These are phyloP conservation scores for Alternaria solani DNA, from an alignment of 2,329 filamentous ascomycete genomes.

Conservation along the genomic window DNA sequence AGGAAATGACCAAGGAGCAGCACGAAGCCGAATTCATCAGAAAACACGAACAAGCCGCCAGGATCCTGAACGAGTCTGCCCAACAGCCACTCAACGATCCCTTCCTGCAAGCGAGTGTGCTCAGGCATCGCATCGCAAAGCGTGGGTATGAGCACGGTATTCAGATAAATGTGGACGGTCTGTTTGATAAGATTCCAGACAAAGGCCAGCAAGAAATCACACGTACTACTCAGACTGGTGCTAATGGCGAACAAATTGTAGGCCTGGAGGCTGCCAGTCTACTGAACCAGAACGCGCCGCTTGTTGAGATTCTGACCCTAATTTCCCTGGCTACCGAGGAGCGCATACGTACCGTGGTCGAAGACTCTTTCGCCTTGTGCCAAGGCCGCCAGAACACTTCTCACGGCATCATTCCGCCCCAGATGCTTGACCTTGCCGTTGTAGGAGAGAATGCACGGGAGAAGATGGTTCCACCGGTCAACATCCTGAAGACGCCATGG, in stretches of 20 bases:
- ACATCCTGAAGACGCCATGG: constrained; percentile 51
- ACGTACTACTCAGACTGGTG: constrained; percentile 58
- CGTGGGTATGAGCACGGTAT: constrained; percentile 67
- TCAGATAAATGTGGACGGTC: constrained; percentile 65
- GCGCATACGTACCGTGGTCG: constrained; percentile 75
- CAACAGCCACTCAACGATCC: constrained; percentile 77
- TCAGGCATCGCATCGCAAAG: constrained; percentile 65
- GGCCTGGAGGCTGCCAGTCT: constrained; percentile 66
- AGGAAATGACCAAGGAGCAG: constrained; percentile 70
- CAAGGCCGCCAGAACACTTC: constrained; percentile 77
- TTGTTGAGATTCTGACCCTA: constrained; percentile 84
- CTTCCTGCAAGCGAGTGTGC: constrained; percentile 71
- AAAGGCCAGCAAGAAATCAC: constrained; percentile 40
- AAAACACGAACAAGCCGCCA: constrained; percentile 72
- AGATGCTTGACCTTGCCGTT: constrained; percentile 76
- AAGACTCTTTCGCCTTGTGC: constrained; percentile 77
- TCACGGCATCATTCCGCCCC: constrained; percentile 78
- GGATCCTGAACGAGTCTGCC: constrained; percentile 65
- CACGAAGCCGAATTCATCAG: constrained; percentile 71
- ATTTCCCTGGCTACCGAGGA: constrained; percentile 85
- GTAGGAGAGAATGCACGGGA: constrained; percentile 55
- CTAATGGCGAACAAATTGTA: constrained; percentile 69
- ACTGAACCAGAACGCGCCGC: constrained; percentile 72
- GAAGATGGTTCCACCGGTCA: constrained; percentile 50
- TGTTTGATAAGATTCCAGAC: constrained; percentile 54